phyloP scores from a whole-genome alignment of 352 stramenopile genomes.

The Pythium brachiatum region DNA sequence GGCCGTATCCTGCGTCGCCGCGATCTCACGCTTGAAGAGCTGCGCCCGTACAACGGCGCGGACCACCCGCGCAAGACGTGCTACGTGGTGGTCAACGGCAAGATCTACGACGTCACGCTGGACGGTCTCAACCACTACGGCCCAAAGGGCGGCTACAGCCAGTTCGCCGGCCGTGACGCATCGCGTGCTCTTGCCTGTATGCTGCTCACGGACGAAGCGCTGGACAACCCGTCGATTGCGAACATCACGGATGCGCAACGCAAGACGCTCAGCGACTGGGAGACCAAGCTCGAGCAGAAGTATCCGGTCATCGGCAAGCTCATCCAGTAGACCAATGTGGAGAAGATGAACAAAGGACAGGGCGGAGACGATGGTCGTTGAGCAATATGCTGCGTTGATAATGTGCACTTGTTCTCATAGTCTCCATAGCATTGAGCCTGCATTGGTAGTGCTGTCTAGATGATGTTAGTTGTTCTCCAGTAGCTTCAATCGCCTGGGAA shows the following conservation, averaged over 20 bases:
- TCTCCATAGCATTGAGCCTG: too few relatives aligned
- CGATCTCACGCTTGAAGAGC: constrained; percentile 77
- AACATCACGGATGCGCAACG: constrained; percentile 91
- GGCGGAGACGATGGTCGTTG: neutral
- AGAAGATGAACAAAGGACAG: neutral
- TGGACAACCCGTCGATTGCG: constrained; percentile 90
- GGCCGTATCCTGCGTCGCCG: constrained; percentile 84
- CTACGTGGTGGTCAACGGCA: constrained; percentile 92
- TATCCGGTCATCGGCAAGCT: constrained; percentile 94
- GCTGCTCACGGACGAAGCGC: constrained; percentile 93
- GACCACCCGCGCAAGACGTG: constrained; percentile 88
- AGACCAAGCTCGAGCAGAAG: constrained; percentile 93
- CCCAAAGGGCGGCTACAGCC: constrained; percentile 91
- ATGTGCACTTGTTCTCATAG: neutral
- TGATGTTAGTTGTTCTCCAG: too few relatives aligned
- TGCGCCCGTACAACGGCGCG: constrained; percentile 83
- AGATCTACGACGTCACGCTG: constrained; percentile 97
- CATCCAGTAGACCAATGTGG: constrained; percentile 18
- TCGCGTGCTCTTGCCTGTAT: constrained; percentile 95
- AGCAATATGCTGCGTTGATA: neutral
- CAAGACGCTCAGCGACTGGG: constrained; percentile 95
- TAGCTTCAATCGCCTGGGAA: too few relatives aligned
- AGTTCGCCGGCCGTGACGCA: constrained; percentile 95
- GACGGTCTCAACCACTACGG: constrained; percentile 94
- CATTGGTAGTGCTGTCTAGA: too few relatives aligned